Base-by-base conservation (phyloP, 2,329 filamentous ascomycete species). In the Hypoxylon sp. region DNA sequence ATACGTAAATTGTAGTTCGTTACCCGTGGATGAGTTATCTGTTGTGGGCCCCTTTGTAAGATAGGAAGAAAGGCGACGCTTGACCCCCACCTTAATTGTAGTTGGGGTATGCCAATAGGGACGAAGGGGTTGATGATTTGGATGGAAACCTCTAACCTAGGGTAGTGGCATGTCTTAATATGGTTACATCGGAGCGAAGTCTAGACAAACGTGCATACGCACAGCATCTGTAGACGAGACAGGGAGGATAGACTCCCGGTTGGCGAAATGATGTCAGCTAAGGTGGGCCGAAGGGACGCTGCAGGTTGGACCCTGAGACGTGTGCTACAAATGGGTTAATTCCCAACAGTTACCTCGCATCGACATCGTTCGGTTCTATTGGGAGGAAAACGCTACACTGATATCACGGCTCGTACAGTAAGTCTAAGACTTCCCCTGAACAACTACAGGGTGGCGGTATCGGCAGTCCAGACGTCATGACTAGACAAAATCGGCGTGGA, bases 391-490 rank as follows among this genome's bases (percentile, higher is more conserved):
- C 22, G 55, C 39, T 50, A 47, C 39, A 34, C 4, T 48, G 19
- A 32, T 57, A 55, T 59, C 41, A 59, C 46, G 24, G 22, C 24
- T 56, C 22, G 32, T 24, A 48, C 15, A 51, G 15, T 28, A 30
- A 26, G 46, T 26, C 19, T 28, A 30, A 26, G 46, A 39, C 22
- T 54, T 50, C 34, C 30, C n/a, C 41, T 65, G 32, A 56, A 37
- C 2, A 48, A 37, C 24, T 17, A 37, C 13, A 34, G 32, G 37
- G 52, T 56, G 51, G 63, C 63, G 63, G 63, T 55, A 66, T 66
- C 63, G 63, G 63, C 49, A 59, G 46, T 47, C 56, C 52, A 56
- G 51, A 60, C 56, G 52, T 66, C 56, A 60, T 66, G 30, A n/a
- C 32, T 43, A 34, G 46, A 47, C 39, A 19, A 43, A 48, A 43